Percentiles rank a stretch among this genome's conserved stretches.
Evolutionary conservation across 192 early-diverging fungal genomes (phyloP).

Genomic region (Coemansia sp.): DNA sequence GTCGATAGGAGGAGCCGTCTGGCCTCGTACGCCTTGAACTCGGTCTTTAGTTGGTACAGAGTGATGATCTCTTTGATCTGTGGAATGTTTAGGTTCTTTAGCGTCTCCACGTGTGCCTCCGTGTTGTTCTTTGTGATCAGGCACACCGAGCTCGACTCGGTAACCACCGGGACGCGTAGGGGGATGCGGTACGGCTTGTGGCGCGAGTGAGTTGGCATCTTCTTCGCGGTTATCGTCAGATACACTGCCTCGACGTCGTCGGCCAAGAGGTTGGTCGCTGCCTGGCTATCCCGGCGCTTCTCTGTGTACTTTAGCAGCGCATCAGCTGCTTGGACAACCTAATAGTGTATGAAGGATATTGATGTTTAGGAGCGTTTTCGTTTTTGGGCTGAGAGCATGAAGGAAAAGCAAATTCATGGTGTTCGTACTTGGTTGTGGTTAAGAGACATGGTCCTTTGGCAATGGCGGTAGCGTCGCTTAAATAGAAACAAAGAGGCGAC

Average conservation of each 20-base stretch:
- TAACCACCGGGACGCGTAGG: conserved; percentile 65
- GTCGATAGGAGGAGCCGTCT: conserved; percentile 68
- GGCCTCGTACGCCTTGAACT: conserved; percentile 79
- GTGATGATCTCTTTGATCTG: conserved; percentile 72
- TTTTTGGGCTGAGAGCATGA: background rate
- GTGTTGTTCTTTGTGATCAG: conserved; percentile 87
- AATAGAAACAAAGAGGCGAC: background rate
- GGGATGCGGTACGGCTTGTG: conserved; percentile 72
- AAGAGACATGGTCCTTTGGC: conserved; percentile 23
- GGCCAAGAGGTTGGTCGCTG: conserved; percentile 54
- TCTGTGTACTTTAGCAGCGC: conserved; percentile 37
- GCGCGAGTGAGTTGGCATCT: conserved; percentile 58
- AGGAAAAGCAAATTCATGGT: background rate
- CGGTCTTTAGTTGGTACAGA: conserved; percentile 71
- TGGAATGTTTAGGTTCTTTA: conserved; percentile 61
- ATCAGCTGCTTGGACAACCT: conserved; percentile 41
- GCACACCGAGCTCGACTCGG: conserved; percentile 72
- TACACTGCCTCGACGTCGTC: conserved; percentile 58
- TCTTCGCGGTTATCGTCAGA: conserved; percentile 68
- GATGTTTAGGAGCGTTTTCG: background rate
- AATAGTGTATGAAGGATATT: background rate
- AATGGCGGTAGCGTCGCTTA: background rate
- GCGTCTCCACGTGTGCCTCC: conserved; percentile 69
- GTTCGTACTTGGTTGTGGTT: conserved; percentile 43
- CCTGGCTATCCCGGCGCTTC: conserved; percentile 31